Evolutionary conservation across 2,329 filamentous ascomycete genomes (phyloP), one percentile per base, ranked within the genome.

Genomic region (Polychaeton citri): DNA sequence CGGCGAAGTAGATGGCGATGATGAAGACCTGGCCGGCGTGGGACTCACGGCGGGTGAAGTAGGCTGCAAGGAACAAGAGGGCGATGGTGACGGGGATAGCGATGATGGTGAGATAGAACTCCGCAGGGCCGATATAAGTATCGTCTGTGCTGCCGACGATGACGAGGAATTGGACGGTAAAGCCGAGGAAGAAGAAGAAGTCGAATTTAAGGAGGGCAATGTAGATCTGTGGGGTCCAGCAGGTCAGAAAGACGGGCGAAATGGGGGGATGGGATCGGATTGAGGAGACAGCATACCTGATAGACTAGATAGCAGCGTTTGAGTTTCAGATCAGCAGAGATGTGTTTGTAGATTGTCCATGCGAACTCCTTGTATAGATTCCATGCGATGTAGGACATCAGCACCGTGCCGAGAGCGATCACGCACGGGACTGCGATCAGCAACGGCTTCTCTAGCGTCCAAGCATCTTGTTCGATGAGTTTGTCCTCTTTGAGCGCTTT

Each of bases 111-210:
- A 96, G 69, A 37, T 73, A 81, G 50, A 90, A 84, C 59, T 98
- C 90, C 50, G 76, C 66, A 10, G 12, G 12, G 4, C 24, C 24
- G 24, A 28, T 28, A 7, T 28, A 28, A 10, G 24, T 28, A 16
- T 16, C 18, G 43, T 79, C 72, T 33, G 71, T 71, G 41, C 67
- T 72, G 38, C 96, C 85, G 40, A 98, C 86, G 40, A 96, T 81
- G 49, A 98, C 88, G 36, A 96, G 73, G 60, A 98, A 98, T 56
- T 98, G 90, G 32, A 98, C 84, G 5, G 90, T 96, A 60, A 98
- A 98, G 37, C 88, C 90, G 34, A 98, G 76, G 71, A 98, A 98
- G 69, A 98, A 96, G 76, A 98, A 98, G 63, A 98, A 96, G 64
- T 98, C 90, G 59, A 98, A 98, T 62, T 98, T 98, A 46, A 98